These are phyloP conservation scores for Fusarium nisikadoi DNA, from an alignment of 2,329 filamentous ascomycete genomes.

Conservation along the genomic window DNA sequence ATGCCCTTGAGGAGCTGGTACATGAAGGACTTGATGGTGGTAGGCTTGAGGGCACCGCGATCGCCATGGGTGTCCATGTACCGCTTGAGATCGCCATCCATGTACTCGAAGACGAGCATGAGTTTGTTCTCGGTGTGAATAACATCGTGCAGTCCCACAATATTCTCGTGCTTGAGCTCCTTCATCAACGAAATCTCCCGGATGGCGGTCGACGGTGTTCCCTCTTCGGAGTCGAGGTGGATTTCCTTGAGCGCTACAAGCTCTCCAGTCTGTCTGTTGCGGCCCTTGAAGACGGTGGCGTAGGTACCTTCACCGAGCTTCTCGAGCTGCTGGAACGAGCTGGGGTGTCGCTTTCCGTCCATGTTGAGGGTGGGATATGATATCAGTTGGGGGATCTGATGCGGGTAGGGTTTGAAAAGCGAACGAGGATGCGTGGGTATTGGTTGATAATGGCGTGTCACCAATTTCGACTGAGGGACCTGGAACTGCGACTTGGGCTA, in stretches of 20 bases:
- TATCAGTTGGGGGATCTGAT: neutral
- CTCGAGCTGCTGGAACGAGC: constrained; percentile 98
- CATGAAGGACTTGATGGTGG: constrained; percentile 99
- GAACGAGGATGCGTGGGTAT: constrained; percentile 3
- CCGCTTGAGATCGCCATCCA: constrained; percentile 98
- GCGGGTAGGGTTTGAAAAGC: constrained; percentile 7
- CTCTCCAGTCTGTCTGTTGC: constrained; percentile 96
- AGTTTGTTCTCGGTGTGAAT: constrained; percentile 99
- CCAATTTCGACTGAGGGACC: constrained; percentile 9
- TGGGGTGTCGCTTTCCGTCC: constrained; percentile 93
- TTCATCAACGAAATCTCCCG: constrained; percentile 99
- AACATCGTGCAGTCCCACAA: constrained; percentile 96
- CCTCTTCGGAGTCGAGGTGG: constrained; percentile 97
- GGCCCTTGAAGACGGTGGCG: constrained; percentile 98
- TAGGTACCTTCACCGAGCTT: constrained; percentile 99
- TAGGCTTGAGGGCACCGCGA: constrained; percentile 85
- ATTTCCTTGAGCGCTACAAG: constrained; percentile 98
- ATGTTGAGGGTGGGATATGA: constrained; percentile 60
- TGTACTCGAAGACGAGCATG: constrained; percentile 99
- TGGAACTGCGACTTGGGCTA: neutral
- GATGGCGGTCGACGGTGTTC: constrained; percentile 95
- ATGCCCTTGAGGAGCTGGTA: constrained; percentile 95
- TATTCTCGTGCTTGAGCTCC: constrained; percentile 98
- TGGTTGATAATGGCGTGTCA: constrained; percentile 29
- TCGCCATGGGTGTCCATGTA: constrained; percentile 98